phyloP scores from a whole-genome alignment of 768 basidiomycete species.

The Suillus subaureus region DNA sequence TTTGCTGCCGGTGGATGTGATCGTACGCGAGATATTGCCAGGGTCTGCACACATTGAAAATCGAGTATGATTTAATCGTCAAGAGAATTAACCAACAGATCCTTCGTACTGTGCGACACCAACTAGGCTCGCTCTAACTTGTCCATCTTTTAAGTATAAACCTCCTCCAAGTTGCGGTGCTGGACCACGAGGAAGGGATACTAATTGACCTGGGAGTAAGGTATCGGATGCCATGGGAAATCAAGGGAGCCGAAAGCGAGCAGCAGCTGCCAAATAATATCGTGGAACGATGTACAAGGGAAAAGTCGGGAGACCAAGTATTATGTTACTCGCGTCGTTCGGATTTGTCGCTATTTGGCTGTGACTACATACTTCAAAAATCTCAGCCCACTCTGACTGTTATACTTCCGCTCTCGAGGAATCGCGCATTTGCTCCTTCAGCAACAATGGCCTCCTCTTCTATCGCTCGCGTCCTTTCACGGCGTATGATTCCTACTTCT shows the following conservation, averaged over 20 bases:
- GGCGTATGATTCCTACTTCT: slow-evolving; percentile 50
- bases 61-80: slow-evolving; percentile 11
- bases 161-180: slow-evolving; percentile 64
- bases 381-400: slow-evolving; percentile 14
- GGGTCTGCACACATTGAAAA: slow-evolving; percentile 41
- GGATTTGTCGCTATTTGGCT: slow-evolving; percentile 31
- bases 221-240: slow-evolving; percentile 33
- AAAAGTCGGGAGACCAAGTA: slow-evolving; percentile 16
- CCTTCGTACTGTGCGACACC: slow-evolving; percentile 64
- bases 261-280: not conserved
- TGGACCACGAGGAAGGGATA: slow-evolving; percentile 57
- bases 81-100: slow-evolving; percentile 57
- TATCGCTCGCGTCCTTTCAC: slow-evolving; percentile 64
- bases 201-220: slow-evolving; percentile 80
- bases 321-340: slow-evolving; percentile 8
- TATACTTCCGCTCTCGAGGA: slow-evolving; percentile 25
- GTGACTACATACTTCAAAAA: slow-evolving; percentile 41
- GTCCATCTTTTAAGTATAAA: slow-evolving; percentile 63
- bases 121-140: slow-evolving; percentile 69
- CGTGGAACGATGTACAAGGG: slow-evolving; percentile 9
- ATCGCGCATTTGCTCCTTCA: slow-evolving; percentile 23
- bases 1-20: slow-evolving; percentile 75
- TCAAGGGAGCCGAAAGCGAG: slow-evolving; percentile 4
- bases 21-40: slow-evolving; percentile 65
- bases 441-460: slow-evolving; percentile 55